These are phyloP conservation scores for Camelina laxa DNA, from an alignment of 345 rosid species.

Conservation along the genomic window DNA sequence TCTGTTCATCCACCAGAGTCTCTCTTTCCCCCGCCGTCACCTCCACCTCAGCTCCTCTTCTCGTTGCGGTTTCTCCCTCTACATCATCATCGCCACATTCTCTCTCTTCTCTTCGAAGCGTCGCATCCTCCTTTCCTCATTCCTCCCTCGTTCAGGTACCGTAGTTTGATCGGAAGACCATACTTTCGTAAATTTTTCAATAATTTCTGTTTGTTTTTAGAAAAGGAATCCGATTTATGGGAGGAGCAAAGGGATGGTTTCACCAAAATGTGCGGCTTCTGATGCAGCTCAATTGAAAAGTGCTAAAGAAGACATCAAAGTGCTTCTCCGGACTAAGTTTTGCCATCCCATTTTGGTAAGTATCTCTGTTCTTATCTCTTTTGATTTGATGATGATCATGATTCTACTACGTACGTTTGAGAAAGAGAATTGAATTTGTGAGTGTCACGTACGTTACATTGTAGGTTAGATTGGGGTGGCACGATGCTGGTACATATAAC, in stretches of 20 bases:
- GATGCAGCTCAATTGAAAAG: conserved; percentile 81
- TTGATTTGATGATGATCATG: neutral
- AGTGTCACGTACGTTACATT: neutral
- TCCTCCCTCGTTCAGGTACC: conserved; percentile 54
- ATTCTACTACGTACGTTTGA: neutral
- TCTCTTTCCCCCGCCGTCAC: conserved; percentile 41
- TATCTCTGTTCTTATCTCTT: conserved; percentile 6
- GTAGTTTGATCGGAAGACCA: no score
- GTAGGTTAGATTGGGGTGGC: conserved; percentile 97
- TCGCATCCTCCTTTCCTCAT: conserved; percentile 56
- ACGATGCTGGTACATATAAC: conserved; percentile 94
- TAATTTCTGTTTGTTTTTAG: conserved; percentile 40
- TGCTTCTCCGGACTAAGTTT: conserved; percentile 71
- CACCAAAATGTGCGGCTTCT: conserved; percentile 66
- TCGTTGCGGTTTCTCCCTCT: conserved; percentile 38
- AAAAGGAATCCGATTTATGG: conserved; percentile 45
- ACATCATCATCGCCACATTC: conserved; percentile 33
- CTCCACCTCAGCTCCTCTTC: conserved; percentile 22
- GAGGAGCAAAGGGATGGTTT: conserved; percentile 37
- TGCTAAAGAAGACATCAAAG: conserved; percentile 87
- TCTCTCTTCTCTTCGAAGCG: conserved; percentile 55
- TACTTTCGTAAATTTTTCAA: neutral
- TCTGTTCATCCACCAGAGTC: conserved; percentile 52
- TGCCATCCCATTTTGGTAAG: conserved; percentile 87
- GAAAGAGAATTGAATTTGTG: neutral